Conservation (phyloP, 2,329 filamentous ascomycete genomes). For the Exserohilum turcica region DNA sequence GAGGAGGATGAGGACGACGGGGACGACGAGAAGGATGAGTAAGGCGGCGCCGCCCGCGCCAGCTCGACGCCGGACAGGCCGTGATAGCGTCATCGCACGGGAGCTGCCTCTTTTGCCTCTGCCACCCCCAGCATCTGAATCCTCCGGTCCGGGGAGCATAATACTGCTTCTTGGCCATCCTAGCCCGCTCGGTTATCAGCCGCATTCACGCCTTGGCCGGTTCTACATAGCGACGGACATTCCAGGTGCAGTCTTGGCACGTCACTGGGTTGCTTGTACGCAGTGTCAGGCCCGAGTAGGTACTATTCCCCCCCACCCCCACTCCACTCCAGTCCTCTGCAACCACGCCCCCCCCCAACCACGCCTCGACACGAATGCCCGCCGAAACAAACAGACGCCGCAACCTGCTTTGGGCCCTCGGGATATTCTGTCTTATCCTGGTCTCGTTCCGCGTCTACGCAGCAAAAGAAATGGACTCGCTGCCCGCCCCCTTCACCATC, state of each 20-base stretch:
- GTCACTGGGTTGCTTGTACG: not conserved
- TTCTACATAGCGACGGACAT: not conserved
- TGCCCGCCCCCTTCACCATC: constrained; percentile 27
- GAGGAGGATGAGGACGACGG: too few relatives aligned
- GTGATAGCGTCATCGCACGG: not conserved
- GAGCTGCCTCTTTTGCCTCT: not conserved
- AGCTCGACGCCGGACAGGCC: not conserved
- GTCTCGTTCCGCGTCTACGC: constrained; percentile 4
- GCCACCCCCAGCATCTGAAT: not conserved
- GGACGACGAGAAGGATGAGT: not conserved
- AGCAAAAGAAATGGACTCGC: constrained; percentile 21
- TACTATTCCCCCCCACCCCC: not conserved
- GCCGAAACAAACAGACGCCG: constrained; percentile 4
- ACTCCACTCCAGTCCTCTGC: not conserved
- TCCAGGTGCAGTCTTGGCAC: not conserved
- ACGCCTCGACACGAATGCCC: constrained; percentile 6
- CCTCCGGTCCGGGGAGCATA: not conserved
- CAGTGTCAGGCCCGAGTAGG: too few relatives aligned
- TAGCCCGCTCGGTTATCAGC: not conserved
- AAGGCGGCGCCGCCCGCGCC: not conserved
- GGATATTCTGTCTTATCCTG: constrained; percentile 6
- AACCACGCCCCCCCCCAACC: not conserved
- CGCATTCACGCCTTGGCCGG: not conserved
- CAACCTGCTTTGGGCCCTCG: constrained; percentile 13
- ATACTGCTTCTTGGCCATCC: not conserved